Evolutionary conservation across 805 yeast genomes (phyloP), one percentile per base, ranked within the genome.

Genomic region (Debaryomyces tyrocola): DNA sequence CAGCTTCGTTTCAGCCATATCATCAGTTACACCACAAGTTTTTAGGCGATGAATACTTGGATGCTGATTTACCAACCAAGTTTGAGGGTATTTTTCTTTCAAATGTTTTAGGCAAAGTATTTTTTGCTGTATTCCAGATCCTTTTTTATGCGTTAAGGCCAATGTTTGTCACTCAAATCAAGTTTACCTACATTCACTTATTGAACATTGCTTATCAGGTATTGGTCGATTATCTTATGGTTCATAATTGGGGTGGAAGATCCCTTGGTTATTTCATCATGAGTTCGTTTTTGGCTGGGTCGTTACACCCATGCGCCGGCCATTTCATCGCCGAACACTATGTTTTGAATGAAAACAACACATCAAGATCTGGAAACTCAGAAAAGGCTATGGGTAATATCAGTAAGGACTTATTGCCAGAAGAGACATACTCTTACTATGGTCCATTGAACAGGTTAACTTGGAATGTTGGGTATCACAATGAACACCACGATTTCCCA

Each of bases 281-380:
- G 63, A 83, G 91, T 34, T 84, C 95, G 0, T 88, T 90, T 61
- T 70, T 90, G 43, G 96, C 96, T 0, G 97, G 97, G 2, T 87
- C 96, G 0, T 73, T 88, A 60, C 97, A 90, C 60, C 97, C 97
- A 21, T 84, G 90, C 49, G 96, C 97, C 1, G 97, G 97, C 17
- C 97, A 90, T 69, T 90, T 90, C 67, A 88, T 90, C 53, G 92
- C 96, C n/a, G 97, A 90, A 62, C 97, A 90, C 63, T 89, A 88
- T 60, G 82, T 89, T 11, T 74, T 89, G 63, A 70, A 71, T 53
- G 73, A 70, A 28, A 72, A 82, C 52, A 85, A 88, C 33, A 62
- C 65, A 29, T 75, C 78, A 12, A 62, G 63, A 40, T 46, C 40
- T 27, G 75, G 69, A 29, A 52, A 63, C 2, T 83, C 86, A 14